A percentile compares a stretch with the other conserved stretches of the same genome.
Evolutionary conservation across 73 alveolate species (phyloP).

Genomic region (Paramecium tetraurelia): DNA sequence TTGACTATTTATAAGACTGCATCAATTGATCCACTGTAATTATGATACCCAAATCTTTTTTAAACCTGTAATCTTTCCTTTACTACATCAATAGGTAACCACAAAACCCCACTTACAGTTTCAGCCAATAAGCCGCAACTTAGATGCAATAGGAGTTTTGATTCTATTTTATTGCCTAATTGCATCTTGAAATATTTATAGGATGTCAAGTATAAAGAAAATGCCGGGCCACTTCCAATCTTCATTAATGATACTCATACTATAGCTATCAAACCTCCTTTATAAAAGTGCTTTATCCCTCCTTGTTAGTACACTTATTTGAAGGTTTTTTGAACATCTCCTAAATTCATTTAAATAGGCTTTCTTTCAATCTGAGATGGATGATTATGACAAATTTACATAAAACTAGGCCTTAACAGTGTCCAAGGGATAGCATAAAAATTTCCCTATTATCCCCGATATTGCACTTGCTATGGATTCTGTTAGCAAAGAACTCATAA

Average conservation of each 20-base stretch:
- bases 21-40: slow-evolving; percentile 72
- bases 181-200: not conserved
- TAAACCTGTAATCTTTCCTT: slow-evolving; percentile 93
- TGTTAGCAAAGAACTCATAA: not conserved
- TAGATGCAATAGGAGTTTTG: slow-evolving; percentile 52
- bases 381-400: slow-evolving; percentile 4
- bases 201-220: slow-evolving; percentile 52
- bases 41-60: slow-evolving; percentile 65
- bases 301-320: not conserved
- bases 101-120: slow-evolving; percentile 83
- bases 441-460: slow-evolving; percentile 63
- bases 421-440: slow-evolving; percentile 76
- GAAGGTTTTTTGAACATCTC: not conserved
- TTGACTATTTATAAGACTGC: slow-evolving; percentile 75
- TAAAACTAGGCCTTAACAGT: slow-evolving; percentile 74
- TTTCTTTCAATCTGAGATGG: not conserved
- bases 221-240: slow-evolving; percentile 64
- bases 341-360: not conserved
- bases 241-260: not conserved
- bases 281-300: slow-evolving; percentile 45
- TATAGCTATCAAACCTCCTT: slow-evolving; percentile 57
- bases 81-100: slow-evolving; percentile 93
- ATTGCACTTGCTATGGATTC: slow-evolving; percentile 33
- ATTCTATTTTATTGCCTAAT: not conserved
- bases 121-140: slow-evolving; percentile 89